phyloP scores from a whole-genome alignment of 805 yeast genomes.

The Vanderwaltozyma polyspora region DNA sequence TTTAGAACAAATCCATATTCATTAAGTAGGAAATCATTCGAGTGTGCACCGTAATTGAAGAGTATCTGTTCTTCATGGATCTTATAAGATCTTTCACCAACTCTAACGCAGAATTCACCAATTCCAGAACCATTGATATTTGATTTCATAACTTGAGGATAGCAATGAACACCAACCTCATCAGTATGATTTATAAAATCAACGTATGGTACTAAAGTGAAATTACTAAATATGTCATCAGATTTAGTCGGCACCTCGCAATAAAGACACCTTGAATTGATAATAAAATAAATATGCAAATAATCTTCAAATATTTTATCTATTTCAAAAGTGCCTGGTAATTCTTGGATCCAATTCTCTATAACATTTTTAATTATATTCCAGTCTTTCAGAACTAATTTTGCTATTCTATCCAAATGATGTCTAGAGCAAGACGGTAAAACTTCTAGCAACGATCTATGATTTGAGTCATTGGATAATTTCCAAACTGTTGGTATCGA shows the following conservation, averaged over 20 bases:
- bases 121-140: conserved; percentile 14
- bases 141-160: conserved; percentile 31
- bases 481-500: conserved; percentile 59
- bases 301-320: conserved; percentile 24
- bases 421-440: conserved; percentile 36
- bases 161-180: conserved; percentile 38
- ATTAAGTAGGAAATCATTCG: conserved; percentile 66
- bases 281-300: conserved; percentile 73
- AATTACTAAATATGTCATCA: conserved; percentile 39
- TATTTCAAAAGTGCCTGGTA: neutral
- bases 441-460: conserved; percentile 22
- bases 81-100: conserved; percentile 14
- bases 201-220: conserved; percentile 85
- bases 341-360: conserved; percentile 8
- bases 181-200: conserved; percentile 73
- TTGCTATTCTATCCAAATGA: conserved; percentile 33
- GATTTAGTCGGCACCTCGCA: conserved; percentile 50
- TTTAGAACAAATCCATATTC: conserved; percentile 75
- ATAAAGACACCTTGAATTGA: conserved; percentile 85
- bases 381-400: conserved; percentile 38
- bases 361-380: conserved; percentile 24
- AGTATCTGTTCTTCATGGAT: conserved; percentile 43
- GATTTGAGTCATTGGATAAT: conserved; percentile 16
- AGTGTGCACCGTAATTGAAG: conserved; percentile 81
- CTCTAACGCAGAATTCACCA: conserved; percentile 21